Evolutionary conservation across 1,284 basidiomycete species (phyloP).

Genomic region (Cutaneotrichosporon cutaneum): DNA sequence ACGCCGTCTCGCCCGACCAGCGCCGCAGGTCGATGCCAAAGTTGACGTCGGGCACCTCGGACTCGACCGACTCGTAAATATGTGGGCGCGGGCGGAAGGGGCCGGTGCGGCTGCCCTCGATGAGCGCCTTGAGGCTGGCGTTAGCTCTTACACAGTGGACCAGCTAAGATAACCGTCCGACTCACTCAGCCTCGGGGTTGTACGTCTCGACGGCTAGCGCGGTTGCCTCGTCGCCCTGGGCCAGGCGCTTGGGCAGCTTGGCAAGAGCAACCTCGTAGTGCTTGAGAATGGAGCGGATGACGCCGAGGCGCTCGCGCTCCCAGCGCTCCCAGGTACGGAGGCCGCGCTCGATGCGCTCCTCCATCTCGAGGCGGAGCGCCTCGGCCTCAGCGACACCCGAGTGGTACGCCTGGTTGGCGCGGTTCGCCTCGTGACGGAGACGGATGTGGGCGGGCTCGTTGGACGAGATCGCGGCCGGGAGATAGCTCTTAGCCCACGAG

Average conservation of each 20-base stretch:
- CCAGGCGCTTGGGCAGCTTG: slow-evolving; percentile 66
- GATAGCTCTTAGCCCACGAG: slow-evolving; percentile 37
- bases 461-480: slow-evolving; percentile 43
- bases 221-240: slow-evolving; percentile 66
- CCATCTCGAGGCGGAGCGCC: slow-evolving; percentile 72
- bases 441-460: slow-evolving; percentile 66
- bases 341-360: slow-evolving; percentile 78
- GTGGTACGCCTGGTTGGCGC: slow-evolving; percentile 73
- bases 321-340: slow-evolving; percentile 75
- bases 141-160: background rate
- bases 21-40: slow-evolving; percentile 84
- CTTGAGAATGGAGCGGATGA: slow-evolving; percentile 77
- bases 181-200: slow-evolving; percentile 72
- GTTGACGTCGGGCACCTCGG: slow-evolving; percentile 75
- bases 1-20: slow-evolving; percentile 70
- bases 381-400: slow-evolving; percentile 65
- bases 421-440: slow-evolving; percentile 70
- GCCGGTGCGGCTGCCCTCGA: slow-evolving; percentile 84
- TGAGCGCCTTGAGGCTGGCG: slow-evolving; percentile 56
- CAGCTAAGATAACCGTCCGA: background rate
- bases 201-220: slow-evolving; percentile 73
- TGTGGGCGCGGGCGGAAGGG: slow-evolving; percentile 79
- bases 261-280: slow-evolving; percentile 77
- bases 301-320: slow-evolving; percentile 76
- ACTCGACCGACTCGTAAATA: slow-evolving; percentile 75